phyloP scores from a whole-genome alignment of 768 basidiomycete species.

The Russula emetica region DNA sequence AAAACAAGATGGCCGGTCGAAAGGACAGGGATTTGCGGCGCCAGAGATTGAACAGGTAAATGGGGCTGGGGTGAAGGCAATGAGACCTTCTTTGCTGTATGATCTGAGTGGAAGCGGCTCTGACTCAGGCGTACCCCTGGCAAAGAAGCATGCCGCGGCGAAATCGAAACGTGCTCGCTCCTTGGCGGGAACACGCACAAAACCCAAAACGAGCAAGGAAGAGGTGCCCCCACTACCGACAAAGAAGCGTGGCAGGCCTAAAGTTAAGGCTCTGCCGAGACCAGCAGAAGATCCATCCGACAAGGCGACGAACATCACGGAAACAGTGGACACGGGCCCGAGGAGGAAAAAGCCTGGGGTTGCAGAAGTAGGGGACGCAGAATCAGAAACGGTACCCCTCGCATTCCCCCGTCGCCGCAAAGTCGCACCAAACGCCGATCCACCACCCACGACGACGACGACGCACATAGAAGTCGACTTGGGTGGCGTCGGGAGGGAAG shows the following conservation, averaged over 20 bases:
- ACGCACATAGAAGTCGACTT: background rate
- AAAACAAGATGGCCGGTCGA: background rate
- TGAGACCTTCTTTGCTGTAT: background rate
- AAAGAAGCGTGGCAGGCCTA: conserved; percentile 2
- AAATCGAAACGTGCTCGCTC: background rate
- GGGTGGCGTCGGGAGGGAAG: background rate
- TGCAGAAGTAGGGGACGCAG: no score
- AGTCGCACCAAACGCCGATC: no score
- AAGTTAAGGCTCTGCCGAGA: background rate
- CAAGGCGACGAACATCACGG: background rate
- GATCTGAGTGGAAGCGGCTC: background rate
- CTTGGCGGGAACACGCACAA: background rate
- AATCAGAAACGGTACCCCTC: no score
- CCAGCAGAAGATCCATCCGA: background rate
- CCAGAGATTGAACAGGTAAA: background rate
- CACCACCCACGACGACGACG: background rate
- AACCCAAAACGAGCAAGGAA: background rate
- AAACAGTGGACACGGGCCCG: background rate
- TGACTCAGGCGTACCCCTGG: conserved; percentile 8
- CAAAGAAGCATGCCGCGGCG: background rate
- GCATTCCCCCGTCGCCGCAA: no score
- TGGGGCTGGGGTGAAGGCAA: no score
- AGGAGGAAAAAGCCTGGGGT: background rate
- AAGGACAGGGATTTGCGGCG: no score
- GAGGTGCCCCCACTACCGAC: background rate